Evolutionary conservation across 2,329 filamentous ascomycete species (phyloP).

Genomic region (Onygena corvina): DNA sequence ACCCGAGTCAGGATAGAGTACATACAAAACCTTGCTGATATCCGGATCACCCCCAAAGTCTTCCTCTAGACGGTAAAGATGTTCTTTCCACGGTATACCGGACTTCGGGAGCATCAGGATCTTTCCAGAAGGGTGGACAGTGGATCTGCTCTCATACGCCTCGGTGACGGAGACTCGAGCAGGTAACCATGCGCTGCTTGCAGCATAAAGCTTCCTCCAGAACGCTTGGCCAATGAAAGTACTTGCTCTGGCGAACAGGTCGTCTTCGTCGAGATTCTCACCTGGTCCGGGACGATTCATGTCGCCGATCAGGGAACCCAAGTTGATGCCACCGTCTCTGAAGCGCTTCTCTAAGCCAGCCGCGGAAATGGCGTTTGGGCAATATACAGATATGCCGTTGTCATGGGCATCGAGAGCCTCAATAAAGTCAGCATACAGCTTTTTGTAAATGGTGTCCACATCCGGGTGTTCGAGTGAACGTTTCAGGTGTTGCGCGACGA

Average conservation of each 20-base stretch:
- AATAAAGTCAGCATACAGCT: constrained; percentile 85
- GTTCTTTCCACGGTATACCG: constrained; percentile 83
- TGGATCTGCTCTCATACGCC: constrained; percentile 57
- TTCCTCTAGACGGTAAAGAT: constrained; percentile 77
- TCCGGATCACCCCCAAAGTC: constrained; percentile 29
- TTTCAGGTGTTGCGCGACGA: constrained; percentile 58
- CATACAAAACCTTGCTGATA: constrained; percentile 53
- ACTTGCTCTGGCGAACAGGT: constrained; percentile 64
- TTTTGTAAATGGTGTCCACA: constrained; percentile 65
- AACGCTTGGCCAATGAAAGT: constrained; percentile 83
- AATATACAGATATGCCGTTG: constrained; percentile 80
- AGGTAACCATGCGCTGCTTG: constrained; percentile 68
- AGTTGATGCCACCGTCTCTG: constrained; percentile 66
- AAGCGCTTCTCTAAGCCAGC: constrained; percentile 73
- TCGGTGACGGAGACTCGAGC: constrained; percentile 65
- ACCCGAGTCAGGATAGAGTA: constrained; percentile 77
- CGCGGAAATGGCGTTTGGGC: constrained; percentile 53
- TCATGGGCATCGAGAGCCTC: constrained; percentile 96
- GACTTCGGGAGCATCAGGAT: constrained; percentile 71
- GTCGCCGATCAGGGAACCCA: constrained; percentile 71
- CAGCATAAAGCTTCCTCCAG: constrained; percentile 64
- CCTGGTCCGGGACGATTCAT: constrained; percentile 55
- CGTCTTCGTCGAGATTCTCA: constrained; percentile 61
- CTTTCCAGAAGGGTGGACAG: constrained; percentile 61
- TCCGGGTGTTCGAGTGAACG: constrained; percentile 51